phyloP scores from a whole-genome alignment of 331 rosid species.

The Malus hybrid region DNA sequence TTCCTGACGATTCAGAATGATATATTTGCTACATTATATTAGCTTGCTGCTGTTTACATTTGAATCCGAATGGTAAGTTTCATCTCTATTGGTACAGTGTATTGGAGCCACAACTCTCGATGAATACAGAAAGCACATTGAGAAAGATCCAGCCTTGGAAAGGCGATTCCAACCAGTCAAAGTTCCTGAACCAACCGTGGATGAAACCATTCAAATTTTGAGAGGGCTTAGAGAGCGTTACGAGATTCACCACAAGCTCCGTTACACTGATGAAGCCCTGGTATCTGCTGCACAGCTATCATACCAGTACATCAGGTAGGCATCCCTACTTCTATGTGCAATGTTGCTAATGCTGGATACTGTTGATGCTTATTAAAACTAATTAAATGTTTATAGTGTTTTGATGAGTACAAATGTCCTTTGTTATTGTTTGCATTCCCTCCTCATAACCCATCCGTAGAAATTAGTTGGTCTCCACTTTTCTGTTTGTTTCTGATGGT shows the following conservation, averaged over 20 bases:
- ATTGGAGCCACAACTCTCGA: constrained; percentile 93
- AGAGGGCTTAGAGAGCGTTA: constrained; percentile 83
- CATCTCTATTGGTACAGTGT: constrained; percentile 44
- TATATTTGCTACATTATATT: neutral
- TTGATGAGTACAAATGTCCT: neutral
- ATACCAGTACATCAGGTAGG: constrained; percentile 76
- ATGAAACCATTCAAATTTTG: constrained; percentile 68
- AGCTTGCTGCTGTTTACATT: neutral
- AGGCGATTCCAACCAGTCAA: constrained; percentile 87
- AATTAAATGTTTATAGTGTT: neutral
- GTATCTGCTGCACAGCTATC: constrained; percentile 75
- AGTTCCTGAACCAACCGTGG: constrained; percentile 85
- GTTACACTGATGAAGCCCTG: constrained; percentile 77
- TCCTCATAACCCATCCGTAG: neutral
- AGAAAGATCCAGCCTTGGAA: constrained; percentile 85
- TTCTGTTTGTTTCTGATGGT: neutral
- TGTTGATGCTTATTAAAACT: neutral
- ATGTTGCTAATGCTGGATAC: neutral
- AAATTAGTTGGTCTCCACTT: neutral
- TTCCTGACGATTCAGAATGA: neutral
- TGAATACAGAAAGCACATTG: constrained; percentile 89
- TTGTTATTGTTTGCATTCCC: neutral
- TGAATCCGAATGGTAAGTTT: constrained; percentile 9
- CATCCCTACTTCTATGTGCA: neutral
- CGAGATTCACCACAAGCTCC: constrained; percentile 90